Evolutionary conservation across 306 rosid genomes (phyloP).

Genomic region (Ochetophila trinervis): DNA sequence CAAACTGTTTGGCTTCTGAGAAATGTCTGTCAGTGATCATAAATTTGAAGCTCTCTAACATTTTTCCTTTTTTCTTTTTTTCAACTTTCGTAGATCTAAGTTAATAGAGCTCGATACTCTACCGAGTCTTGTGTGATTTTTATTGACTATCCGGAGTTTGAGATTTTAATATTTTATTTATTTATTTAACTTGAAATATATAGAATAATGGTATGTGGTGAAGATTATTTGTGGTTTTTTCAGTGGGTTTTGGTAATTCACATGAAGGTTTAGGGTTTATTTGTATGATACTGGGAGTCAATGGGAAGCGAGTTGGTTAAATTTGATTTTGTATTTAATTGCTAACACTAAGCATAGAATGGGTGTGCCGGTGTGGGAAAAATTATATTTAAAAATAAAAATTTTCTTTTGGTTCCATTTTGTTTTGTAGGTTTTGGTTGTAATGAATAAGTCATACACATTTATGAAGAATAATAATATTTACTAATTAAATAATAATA

Average conservation of each 20-base stretch:
- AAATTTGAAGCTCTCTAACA: not conserved
- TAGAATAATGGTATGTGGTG: not conserved
- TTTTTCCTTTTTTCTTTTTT: not conserved
- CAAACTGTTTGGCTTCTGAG: not conserved
- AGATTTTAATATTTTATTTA: not conserved
- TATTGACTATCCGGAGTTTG: constrained; percentile 6
- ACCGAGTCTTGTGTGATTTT: not conserved
- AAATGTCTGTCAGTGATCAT: not conserved
- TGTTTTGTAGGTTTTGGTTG: not conserved
- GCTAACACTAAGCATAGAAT: not conserved
- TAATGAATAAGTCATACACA: too few relatives aligned
- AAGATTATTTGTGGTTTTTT: not conserved
- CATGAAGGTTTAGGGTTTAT: constrained; percentile 2
- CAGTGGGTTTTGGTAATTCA: not conserved
- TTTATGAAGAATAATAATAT: too few relatives aligned
- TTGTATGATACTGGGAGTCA: not conserved
- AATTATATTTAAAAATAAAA: too few relatives aligned
- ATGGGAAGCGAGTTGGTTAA: too few relatives aligned
- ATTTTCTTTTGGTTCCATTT: not conserved
- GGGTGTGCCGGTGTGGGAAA: not conserved
- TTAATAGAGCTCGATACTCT: not conserved
- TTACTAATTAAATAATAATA: too few relatives aligned
- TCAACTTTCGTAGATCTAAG: not conserved
- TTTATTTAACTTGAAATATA: constrained; percentile 1
- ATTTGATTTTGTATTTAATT: too few relatives aligned